These are phyloP conservation scores for Kazachstania viticola DNA, from an alignment of 805 yeast genomes.

Conservation along the genomic window DNA sequence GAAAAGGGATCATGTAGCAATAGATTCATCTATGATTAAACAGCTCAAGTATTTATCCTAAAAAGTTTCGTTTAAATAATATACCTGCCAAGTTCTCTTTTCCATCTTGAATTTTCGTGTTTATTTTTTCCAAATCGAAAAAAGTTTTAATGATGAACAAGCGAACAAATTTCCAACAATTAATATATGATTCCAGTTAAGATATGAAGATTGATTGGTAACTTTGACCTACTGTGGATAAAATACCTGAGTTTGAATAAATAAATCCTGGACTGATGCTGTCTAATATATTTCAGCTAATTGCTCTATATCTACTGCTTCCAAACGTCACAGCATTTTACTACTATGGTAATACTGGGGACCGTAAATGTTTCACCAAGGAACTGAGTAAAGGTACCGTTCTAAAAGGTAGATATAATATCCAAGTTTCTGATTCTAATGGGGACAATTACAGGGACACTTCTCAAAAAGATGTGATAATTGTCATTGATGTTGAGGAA, in stretches of 20 bases:
- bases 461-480: constrained; percentile 27
- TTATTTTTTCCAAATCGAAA: no score
- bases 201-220: no score
- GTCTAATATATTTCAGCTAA: constrained; percentile 8
- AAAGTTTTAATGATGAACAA: no score
- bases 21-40: no score
- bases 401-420: constrained; percentile 37
- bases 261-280: constrained; percentile 2
- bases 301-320: constrained; percentile 11
- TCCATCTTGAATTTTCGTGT: no score
- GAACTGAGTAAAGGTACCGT: constrained; percentile 41
- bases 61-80: no score
- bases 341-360: constrained; percentile 41
- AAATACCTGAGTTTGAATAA: no score
- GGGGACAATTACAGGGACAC: constrained; percentile 27
- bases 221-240: no score
- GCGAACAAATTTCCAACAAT: no score
- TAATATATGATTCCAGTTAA: no score
- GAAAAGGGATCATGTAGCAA: constrained; percentile 82
- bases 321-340: constrained; percentile 32
- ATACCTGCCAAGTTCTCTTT: no score
- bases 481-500: constrained; percentile 40
- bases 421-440: constrained; percentile 34
- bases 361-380: constrained; percentile 43
- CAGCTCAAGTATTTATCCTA: no score